These are phyloP conservation scores for Cornus suecica DNA, from an alignment of 148 eudicot genomes.

Conservation along the genomic window DNA sequence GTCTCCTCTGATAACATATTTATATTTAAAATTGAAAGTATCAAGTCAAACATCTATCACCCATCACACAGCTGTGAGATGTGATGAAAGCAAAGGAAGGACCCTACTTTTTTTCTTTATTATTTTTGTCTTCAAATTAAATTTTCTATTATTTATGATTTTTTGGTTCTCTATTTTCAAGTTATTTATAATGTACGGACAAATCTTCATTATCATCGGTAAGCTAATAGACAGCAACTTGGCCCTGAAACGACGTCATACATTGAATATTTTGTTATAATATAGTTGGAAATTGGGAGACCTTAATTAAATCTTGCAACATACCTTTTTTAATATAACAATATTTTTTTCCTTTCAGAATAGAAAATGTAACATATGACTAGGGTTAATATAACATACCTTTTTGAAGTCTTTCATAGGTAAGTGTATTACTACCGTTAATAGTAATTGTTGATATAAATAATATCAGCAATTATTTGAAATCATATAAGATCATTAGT, in stretches of 20 bases:
- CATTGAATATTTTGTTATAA: background rate
- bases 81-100: background rate
- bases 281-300: background rate
- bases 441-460: no score
- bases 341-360: no score
- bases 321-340: background rate
- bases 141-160: background rate
- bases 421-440: no score
- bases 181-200: background rate
- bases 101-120: constrained; percentile 2
- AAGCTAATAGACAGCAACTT: background rate
- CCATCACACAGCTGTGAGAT: constrained; percentile 11
- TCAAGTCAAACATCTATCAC: background rate
- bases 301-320: background rate
- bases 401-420: no score
- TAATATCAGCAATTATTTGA: no score
- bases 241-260: background rate
- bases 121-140: background rate
- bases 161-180: background rate
- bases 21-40: no score
- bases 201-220: background rate
- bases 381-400: no score
- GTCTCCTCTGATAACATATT: background rate
- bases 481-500: no score
- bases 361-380: no score